phyloP scores from a whole-genome alignment of 441 rosid species.

The Adansonia rubrostipa region DNA sequence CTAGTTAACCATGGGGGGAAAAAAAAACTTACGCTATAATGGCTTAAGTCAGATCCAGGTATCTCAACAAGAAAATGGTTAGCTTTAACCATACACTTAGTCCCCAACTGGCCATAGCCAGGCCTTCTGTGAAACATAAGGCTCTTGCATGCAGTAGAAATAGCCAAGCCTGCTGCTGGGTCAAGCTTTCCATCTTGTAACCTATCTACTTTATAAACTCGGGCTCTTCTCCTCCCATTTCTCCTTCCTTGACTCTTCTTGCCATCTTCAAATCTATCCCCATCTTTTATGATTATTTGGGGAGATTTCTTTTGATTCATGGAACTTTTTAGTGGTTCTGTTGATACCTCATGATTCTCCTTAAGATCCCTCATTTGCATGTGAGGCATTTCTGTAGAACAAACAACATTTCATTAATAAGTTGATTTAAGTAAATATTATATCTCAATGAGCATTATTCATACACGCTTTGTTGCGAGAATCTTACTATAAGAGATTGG shows the following conservation, averaged over 20 bases:
- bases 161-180: slow-evolving; percentile 7
- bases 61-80: slow-evolving; percentile 57
- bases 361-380: slow-evolving; percentile 30
- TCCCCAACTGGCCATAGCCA: slow-evolving; percentile 48
- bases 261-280: slow-evolving; percentile 25
- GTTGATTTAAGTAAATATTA: slow-evolving; percentile 8
- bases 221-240: slow-evolving; percentile 28
- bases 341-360: slow-evolving; percentile 27
- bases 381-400: slow-evolving; percentile 32
- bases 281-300: slow-evolving; percentile 26
- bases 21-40: slow-evolving; percentile 46
- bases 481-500: slow-evolving; percentile 22
- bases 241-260: slow-evolving; percentile 27
- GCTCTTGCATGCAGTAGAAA: slow-evolving; percentile 31
- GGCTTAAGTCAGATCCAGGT: slow-evolving; percentile 45
- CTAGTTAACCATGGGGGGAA: background rate
- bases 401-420: slow-evolving; percentile 16
- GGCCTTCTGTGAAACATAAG: slow-evolving; percentile 41
- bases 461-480: slow-evolving; percentile 18
- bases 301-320: slow-evolving; percentile 28
- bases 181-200: slow-evolving; percentile 23
- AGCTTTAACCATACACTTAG: slow-evolving; percentile 53
- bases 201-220: slow-evolving; percentile 27
- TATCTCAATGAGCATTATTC: background rate
- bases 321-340: slow-evolving; percentile 25